phyloP scores from a whole-genome alignment of 2,329 filamentous ascomycete species.

The Scolecobasidium constrictum region DNA sequence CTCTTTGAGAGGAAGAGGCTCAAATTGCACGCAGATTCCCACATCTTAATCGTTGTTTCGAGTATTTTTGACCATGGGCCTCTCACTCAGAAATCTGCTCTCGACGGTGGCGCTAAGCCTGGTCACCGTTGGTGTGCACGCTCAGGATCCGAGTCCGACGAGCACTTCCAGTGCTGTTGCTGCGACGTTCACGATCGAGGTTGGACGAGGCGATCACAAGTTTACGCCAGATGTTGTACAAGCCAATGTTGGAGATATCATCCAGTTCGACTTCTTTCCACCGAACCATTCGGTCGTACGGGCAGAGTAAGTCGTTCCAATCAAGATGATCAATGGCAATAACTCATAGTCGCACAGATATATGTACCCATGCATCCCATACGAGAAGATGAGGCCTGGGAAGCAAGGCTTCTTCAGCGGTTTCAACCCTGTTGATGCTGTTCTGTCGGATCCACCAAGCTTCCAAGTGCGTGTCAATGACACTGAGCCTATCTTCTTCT shows the following conservation, averaged over 20 bases:
- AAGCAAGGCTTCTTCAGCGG: constrained; percentile 45
- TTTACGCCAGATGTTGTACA: constrained; percentile 12
- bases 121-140: neutral
- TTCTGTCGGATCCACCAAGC: constrained; percentile 34
- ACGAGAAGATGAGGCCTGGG: constrained; percentile 40
- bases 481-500: constrained; percentile 55
- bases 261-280: constrained; percentile 14
- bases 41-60: too few species aligned
- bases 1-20: too few species aligned
- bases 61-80: too few species aligned
- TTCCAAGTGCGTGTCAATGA: constrained; percentile 42
- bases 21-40: too few species aligned
- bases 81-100: too few species aligned
- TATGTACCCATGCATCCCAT: constrained; percentile 46
- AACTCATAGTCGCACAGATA: constrained; percentile 4
- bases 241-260: constrained; percentile 13
- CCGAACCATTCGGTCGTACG: constrained; percentile 13
- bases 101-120: too few species aligned
- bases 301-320: constrained; percentile 11
- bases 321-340: neutral
- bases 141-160: neutral
- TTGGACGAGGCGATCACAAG: constrained; percentile 10
- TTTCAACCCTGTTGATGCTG: constrained; percentile 33
- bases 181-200: constrained; percentile 5
- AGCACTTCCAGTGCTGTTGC: neutral